Evolutionary conservation across 768 basidiomycete genomes (phyloP), one percentile per base, ranked within the genome.

Genomic region (Collybia sordida): DNA sequence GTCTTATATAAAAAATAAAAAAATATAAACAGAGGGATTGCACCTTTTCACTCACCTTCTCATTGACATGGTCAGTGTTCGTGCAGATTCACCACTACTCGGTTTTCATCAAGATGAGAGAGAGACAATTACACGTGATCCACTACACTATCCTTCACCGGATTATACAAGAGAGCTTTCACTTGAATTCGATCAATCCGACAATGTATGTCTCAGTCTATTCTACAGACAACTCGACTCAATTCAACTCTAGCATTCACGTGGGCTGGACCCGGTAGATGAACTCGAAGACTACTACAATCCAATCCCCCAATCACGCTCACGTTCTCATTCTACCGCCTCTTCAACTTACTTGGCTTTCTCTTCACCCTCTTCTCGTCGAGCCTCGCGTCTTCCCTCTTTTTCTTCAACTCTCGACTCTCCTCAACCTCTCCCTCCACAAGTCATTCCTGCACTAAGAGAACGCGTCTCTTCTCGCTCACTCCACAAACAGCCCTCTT

Each of bases 61-160:
- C 23, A n/a, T 35, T 17, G 4, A 18, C 27, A 7, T 14, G 24
- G 23, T 38, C 27, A 28, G 34, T 31, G 36, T 56, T 18, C 62
- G 60, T 37, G 58, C 57, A 3, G 63, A 63, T 53, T 65, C 62
- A n/a, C 64, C 64, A 0, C 19, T 65, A 4, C 59, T 65, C 4
- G 64, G 62, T 6, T 65, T 60, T 21, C 35, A 47, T 19, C 31
- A 11, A n/a, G n/a, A n/a, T n/a, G n/a, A n/a, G n/a, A n/a, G n/a
- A n/a, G 34, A 36, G 3, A 27, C 18, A 5, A 1, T 18, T 14
- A 52, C 60, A 0, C 12, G 40, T 8, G 61, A 62, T 38, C 61
- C 59, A 0, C 57, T 62, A 4, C 53, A 49, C 15, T 57, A 39
- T 18, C 61, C 61, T 3, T 47, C 56, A 0, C 52, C 57, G 1